Conservation (phyloP, 805 yeast species). For the Candida krabiensis region DNA sequence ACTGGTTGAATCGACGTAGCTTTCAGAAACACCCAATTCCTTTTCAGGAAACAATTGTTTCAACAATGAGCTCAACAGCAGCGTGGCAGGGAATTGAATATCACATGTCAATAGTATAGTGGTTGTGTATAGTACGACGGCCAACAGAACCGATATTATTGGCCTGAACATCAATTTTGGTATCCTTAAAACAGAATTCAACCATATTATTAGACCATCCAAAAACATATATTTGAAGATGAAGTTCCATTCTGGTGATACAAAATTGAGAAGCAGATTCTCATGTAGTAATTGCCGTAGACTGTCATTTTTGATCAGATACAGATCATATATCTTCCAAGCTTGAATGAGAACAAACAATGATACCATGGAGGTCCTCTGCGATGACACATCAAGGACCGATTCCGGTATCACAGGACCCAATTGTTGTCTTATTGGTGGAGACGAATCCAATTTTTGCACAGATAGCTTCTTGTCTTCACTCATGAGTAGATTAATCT, state of each 20-base stretch:
- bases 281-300: conserved; percentile 20
- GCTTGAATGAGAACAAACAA: conserved; percentile 75
- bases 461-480: too few species aligned
- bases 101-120: conserved; percentile 58
- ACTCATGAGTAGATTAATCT: too few species aligned
- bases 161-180: conserved; percentile 70
- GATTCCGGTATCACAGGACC: conserved; percentile 59
- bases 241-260: conserved; percentile 55
- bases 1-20: conserved; percentile 34
- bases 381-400: conserved; percentile 72
- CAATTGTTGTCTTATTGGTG: neutral
- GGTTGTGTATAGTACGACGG: conserved; percentile 43
- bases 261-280: conserved; percentile 34
- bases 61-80: conserved; percentile 18
- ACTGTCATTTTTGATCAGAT: conserved; percentile 50
- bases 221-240: conserved; percentile 68
- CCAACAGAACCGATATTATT: conserved; percentile 50
- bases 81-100: conserved; percentile 46
- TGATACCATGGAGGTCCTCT: conserved; percentile 65
- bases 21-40: conserved; percentile 33
- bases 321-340: conserved; percentile 77
- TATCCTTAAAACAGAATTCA: conserved; percentile 71
- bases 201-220: conserved; percentile 70
- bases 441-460: neutral
- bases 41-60: conserved; percentile 25